These are phyloP conservation scores for Ustilago vetiveriae DNA, from an alignment of 1,284 basidiomycete genomes.

Conservation along the genomic window DNA sequence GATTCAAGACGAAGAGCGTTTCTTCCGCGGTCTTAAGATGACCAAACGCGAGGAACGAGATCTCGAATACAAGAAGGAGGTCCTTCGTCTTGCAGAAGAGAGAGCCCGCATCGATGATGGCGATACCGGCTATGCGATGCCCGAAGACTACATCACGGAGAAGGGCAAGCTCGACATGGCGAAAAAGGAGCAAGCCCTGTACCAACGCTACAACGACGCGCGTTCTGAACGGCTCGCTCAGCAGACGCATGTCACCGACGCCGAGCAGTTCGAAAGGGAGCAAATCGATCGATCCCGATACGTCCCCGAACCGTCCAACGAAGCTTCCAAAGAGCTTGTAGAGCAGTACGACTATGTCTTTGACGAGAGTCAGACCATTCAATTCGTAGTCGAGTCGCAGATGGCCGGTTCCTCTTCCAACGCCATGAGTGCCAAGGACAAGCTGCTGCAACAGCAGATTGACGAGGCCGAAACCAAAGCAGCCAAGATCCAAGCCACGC, in stretches of 20 bases:
- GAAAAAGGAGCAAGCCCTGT: slow-evolving; percentile 91
- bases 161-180: slow-evolving; percentile 98
- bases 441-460: slow-evolving; percentile 84
- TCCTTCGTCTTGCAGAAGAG: slow-evolving; percentile 90
- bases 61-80: slow-evolving; percentile 89
- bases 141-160: slow-evolving; percentile 89
- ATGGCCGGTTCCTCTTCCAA: slow-evolving; percentile 31
- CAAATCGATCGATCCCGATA: slow-evolving; percentile 81
- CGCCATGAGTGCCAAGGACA: slow-evolving; percentile 82
- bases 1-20: slow-evolving; percentile 69
- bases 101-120: slow-evolving; percentile 89
- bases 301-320: slow-evolving; percentile 75
- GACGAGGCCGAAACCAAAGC: slow-evolving; percentile 81
- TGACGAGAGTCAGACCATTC: slow-evolving; percentile 94
- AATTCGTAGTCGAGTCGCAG: slow-evolving; percentile 85
- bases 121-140: slow-evolving; percentile 53
- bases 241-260: slow-evolving; percentile 89
- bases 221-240: slow-evolving; percentile 72
- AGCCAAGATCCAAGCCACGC: slow-evolving; percentile 59
- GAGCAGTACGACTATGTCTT: slow-evolving; percentile 90
- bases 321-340: slow-evolving; percentile 33
- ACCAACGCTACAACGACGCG: slow-evolving; percentile 81
- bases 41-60: slow-evolving; percentile 84
- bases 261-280: slow-evolving; percentile 87
- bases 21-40: slow-evolving; percentile 69